Conservation (phyloP, 805 yeast species). For the Saccharomycopsis schoenii region DNA sequence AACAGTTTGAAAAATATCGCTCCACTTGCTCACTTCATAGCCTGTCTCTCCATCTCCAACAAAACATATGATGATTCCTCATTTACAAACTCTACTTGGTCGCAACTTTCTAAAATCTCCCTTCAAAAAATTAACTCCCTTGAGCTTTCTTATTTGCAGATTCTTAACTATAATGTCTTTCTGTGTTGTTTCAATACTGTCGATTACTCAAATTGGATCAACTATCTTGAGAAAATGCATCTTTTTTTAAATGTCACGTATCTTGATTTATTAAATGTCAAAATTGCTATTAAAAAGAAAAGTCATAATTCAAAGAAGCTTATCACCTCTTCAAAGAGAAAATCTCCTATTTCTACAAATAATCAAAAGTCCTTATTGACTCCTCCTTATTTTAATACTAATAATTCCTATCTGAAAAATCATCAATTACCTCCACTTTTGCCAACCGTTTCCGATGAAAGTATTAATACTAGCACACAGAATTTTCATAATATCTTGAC, state of each 20-base stretch:
- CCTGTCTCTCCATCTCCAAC: conserved; percentile 29
- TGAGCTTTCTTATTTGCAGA: conserved; percentile 4
- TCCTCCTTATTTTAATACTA: neutral
- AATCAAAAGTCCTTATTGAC: neutral
- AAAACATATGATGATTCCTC: conserved; percentile 41
- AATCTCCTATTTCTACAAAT: neutral
- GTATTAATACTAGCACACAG: neutral
- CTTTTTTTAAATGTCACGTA: neutral
- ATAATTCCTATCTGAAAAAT: neutral
- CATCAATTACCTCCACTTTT: neutral
- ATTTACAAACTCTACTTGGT: conserved; percentile 44
- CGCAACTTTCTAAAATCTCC: conserved; percentile 23
- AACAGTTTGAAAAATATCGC: neutral
- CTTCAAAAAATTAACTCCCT: conserved; percentile 14
- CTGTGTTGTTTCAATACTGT: neutral
- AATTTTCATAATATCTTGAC: too few species aligned
- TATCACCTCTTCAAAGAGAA: neutral
- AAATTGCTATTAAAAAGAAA: neutral
- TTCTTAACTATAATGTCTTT: conserved; percentile 5
- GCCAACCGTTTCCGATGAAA: neutral
- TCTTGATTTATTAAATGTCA: neutral
- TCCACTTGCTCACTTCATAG: conserved; percentile 22
- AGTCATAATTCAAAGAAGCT: neutral
- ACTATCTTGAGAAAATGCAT: neutral
- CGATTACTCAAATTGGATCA: conserved; percentile 1